Conservation (phyloP, 352 stramenopile genomes). For the Phytophthora pisi region DNA sequence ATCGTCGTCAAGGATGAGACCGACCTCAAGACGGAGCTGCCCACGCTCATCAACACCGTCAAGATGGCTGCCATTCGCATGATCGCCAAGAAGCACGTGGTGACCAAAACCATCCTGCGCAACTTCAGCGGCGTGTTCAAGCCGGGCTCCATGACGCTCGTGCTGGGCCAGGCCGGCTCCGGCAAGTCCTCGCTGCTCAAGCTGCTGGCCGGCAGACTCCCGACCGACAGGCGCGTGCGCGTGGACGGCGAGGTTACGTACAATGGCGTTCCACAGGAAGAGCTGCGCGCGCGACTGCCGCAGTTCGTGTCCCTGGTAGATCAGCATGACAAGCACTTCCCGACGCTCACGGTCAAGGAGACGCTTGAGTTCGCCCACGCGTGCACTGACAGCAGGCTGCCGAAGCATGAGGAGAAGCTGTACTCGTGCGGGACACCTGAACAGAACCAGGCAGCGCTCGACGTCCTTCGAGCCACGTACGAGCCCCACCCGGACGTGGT, state of each 20-base stretch:
- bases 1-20: constrained; percentile 27
- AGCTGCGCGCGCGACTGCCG: constrained; percentile 21
- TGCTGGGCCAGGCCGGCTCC: constrained; percentile 41
- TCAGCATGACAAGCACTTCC: constrained; percentile 51
- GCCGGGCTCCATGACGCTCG: constrained; percentile 23
- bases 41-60: constrained; percentile 28
- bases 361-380: constrained; percentile 54
- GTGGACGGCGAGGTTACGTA: constrained; percentile 13
- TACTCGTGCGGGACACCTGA: constrained; percentile 7
- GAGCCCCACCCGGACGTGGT: constrained; percentile 5
- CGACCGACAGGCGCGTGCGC: neutral
- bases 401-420: constrained; percentile 9
- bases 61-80: constrained; percentile 20
- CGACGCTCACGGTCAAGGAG: constrained; percentile 51
- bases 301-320: constrained; percentile 44
- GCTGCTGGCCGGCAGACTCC: constrained; percentile 13
- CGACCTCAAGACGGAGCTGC: constrained; percentile 21
- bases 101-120: constrained; percentile 51
- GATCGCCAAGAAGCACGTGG: constrained; percentile 39
- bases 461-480: constrained; percentile 14
- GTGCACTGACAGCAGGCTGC: constrained; percentile 6
- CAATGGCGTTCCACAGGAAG: constrained; percentile 4
- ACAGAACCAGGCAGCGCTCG: constrained; percentile 19
- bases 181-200: constrained; percentile 52
- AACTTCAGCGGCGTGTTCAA: constrained; percentile 38